Evolutionary conservation across 1,284 basidiomycete genomes (phyloP), one percentile per base, ranked within the genome.

Genomic region (Dichomitus squalens): DNA sequence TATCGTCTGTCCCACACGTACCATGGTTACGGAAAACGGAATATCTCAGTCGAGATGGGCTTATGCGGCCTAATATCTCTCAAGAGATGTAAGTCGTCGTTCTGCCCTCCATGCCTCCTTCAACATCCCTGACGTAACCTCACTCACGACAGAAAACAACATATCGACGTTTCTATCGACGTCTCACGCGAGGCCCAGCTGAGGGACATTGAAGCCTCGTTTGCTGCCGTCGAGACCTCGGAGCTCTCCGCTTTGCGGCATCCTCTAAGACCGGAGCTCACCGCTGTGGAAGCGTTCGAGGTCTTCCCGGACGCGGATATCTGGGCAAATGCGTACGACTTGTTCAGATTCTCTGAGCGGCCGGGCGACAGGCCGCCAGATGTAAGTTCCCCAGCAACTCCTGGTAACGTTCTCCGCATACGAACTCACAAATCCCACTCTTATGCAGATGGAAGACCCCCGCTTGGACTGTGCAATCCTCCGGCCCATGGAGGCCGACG

Each of bases 21-120:
- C 82, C 93, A 4, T 97, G 94, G 94, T 78, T 97, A 57, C 82
- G 94, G 52, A 92, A 90, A 70, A 95, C 93, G 0, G 92, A 93
- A 65, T 95, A 96, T 68, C 81, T 95, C 59, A 88, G 85, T 61
- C 76, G 89, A 63, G 87, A 88, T 64, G 79, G 81, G 25, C 74
- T 78, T 2, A 81, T 84, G 51, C 81, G 79, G 7, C 60, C 66
- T 31, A 70, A 78, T 11, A 67, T 73, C 23, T 62, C 68, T n/a
- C 79, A 82, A 56, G 89, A 92, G 70, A 68, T 78, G 89, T 90
- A 64, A 62, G 81, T n/a, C 18, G 11, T 31, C 4, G 9, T 3
- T 76, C 3, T 21, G 25, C 29, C 18, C 40, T 20, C 35, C 31
- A 18, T 35, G 3, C 52, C 27, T 39, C 23, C 40, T 35, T 23